phyloP scores from a whole-genome alignment of 306 rosid genomes.

The Benincasa hispida region DNA sequence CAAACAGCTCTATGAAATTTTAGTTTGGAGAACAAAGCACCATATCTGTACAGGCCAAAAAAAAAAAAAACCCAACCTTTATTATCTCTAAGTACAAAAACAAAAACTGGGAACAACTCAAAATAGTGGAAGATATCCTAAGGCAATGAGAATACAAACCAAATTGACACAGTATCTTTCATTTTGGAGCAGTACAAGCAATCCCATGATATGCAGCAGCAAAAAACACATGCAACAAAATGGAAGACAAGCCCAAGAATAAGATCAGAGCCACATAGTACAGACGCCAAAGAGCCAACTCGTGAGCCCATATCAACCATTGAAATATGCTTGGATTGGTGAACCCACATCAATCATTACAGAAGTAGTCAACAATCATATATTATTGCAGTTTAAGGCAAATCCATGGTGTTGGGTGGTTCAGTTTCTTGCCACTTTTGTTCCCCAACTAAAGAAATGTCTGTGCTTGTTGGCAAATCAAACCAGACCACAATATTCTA shows the following conservation, averaged over 20 bases:
- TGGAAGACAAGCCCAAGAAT: not conserved
- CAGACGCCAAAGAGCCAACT: not conserved
- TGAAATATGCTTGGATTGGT: no score
- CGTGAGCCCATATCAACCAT: not conserved
- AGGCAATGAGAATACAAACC: not conserved
- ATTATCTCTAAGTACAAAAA: not conserved
- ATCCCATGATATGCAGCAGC: not conserved
- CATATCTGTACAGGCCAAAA: no score
- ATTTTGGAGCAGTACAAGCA: not conserved
- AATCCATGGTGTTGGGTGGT: not conserved
- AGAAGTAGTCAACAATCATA: not conserved
- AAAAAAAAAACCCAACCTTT: no score
- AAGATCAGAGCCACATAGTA: not conserved
- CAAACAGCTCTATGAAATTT: not conserved
- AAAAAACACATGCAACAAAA: not conserved
- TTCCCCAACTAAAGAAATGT: not conserved
- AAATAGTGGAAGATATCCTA: not conserved
- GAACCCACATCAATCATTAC: not conserved
- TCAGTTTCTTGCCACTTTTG: slow-evolving; percentile 1
- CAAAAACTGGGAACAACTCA: not conserved
- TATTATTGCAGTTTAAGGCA: not conserved
- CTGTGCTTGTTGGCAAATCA: not conserved
- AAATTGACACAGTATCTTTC: not conserved
- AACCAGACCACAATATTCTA: not conserved
- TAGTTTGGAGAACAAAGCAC: not conserved